Evolutionary conservation across 768 basidiomycete species (phyloP), one percentile per base, ranked within the genome.

Genomic region (Bullera alba): DNA sequence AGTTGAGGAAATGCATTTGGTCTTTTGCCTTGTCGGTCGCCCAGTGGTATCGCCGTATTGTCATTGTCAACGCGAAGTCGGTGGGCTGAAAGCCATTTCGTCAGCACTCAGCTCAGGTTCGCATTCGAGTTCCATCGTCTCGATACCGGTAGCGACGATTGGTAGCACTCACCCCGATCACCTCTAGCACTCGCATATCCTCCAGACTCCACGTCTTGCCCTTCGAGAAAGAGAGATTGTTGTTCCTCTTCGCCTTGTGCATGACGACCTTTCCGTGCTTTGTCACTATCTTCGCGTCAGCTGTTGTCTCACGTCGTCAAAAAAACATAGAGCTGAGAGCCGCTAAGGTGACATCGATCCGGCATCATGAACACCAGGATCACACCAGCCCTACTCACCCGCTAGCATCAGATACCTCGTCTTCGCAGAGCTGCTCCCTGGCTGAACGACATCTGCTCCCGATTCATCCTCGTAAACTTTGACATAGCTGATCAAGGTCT

Each of bases 231-330:
- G 88, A 80, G 28, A 87, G 85, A 67, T 96, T 97, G 36, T 84
- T 83, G 69, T 99, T 97, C 57, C 88, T 76, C 75, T 97, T 97
- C 1, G 92, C 90, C 75, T 99, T 99, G 79, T 99, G 92, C 17
- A 99, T 54, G 19, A 64, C 80, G 70, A 69, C 66, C 50, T 69
- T 69, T 5, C 71, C 69, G 8, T 58, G 46, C 29, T 61, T 63
- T 23, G 56, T 69, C n/a, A 72, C 71, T 65, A 22, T 30, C 2
- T 30, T 36, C 34, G 15, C 21, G 19, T 16, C 15, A 41, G 36
- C 25, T 15, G 16, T 22, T 14, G 10, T 15, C 28, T 25, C 30
- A 10, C n/a, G 22, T 27, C 5, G 12, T 14, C 8, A 30, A 30
- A 17, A 30, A 42, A 25, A 15, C 12, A 7, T 5, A 1, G 4